Percentiles rank a stretch among this genome's conserved stretches.
phyloP scores from a whole-genome alignment of 192 early-diverging fungal species.

The Phycomyces nitens region DNA sequence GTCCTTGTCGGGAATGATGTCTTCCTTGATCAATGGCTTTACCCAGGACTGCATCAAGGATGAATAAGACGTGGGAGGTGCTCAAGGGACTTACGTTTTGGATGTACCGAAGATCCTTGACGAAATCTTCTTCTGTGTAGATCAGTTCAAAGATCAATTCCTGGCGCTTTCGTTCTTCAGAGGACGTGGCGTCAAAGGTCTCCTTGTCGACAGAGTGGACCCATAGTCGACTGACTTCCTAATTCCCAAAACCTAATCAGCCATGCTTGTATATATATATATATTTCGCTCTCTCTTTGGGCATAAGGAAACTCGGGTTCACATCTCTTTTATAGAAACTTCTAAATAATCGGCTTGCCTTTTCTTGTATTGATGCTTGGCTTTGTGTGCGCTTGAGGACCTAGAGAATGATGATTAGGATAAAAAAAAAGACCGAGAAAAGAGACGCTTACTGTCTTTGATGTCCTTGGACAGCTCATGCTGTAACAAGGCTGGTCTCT shows the following conservation, averaged over 20 bases:
- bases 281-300: too few species aligned
- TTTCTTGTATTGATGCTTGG: too few species aligned
- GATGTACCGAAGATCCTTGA: conserved; percentile 77
- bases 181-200: conserved; percentile 67
- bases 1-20: conserved; percentile 63
- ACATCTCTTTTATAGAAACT: too few species aligned
- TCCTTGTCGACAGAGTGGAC: conserved; percentile 76
- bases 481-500: conserved; percentile 83
- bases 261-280: too few species aligned
- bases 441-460: conserved; percentile 45
- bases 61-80: too few species aligned
- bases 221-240: conserved; percentile 74
- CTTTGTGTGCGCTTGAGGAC: too few species aligned
- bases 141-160: conserved; percentile 93
- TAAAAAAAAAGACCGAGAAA: too few species aligned
- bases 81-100: conserved; percentile 67
- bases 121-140: conserved; percentile 87
- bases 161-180: conserved; percentile 83
- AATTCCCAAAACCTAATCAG: neutral
- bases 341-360: too few species aligned
- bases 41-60: conserved; percentile 63
- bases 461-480: conserved; percentile 75
- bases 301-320: too few species aligned
- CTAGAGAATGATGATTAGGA: too few species aligned
- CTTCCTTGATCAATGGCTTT: conserved; percentile 57